These are phyloP conservation scores for Lobulomyces angularis DNA, from an alignment of 192 early-diverging fungal genomes.

Conservation along the genomic window DNA sequence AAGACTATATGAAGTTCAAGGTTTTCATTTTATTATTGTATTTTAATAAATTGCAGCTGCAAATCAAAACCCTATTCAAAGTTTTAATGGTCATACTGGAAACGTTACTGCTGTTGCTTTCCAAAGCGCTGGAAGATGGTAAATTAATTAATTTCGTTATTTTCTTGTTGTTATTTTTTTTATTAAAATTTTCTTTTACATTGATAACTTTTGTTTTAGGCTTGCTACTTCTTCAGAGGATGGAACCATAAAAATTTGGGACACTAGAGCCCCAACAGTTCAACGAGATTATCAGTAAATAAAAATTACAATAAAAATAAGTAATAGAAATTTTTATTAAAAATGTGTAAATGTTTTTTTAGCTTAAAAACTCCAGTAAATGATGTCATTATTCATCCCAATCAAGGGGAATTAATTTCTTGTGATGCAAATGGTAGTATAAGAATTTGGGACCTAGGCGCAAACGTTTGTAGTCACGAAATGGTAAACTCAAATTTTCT, in stretches of 20 bases:
- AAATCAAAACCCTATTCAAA: neutral
- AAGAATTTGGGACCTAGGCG: slow-evolving; percentile 48
- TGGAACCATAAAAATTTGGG: slow-evolving; percentile 51
- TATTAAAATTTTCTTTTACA: no score
- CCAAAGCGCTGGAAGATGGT: slow-evolving; percentile 45
- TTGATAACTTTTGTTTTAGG: no score
- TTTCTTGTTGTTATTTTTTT: no score
- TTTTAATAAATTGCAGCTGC: neutral
- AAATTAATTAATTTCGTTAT: no score
- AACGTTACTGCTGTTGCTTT: slow-evolving; percentile 44
- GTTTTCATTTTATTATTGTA: slow-evolving; percentile 2
- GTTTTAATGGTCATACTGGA: slow-evolving; percentile 40
- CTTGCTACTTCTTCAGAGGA: slow-evolving; percentile 44
- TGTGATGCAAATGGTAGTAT: slow-evolving; percentile 45
- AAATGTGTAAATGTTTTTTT: no score
- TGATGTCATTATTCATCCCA: slow-evolving; percentile 50
- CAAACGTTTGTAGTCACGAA: slow-evolving; percentile 45
- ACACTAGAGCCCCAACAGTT: slow-evolving; percentile 42
- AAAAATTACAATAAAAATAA: no score
- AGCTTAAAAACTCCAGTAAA: slow-evolving; percentile 44
- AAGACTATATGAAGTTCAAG: slow-evolving; percentile 71
- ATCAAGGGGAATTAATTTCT: slow-evolving; percentile 47
- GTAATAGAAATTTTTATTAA: no score
- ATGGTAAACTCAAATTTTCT: slow-evolving; percentile 15
- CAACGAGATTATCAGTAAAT: slow-evolving; percentile 46